Evolutionary conservation across 2,329 filamentous ascomycete genomes (phyloP), one percentile per base, ranked within the genome.

Genomic region (Paraphaeosphaeria sporulosa): DNA sequence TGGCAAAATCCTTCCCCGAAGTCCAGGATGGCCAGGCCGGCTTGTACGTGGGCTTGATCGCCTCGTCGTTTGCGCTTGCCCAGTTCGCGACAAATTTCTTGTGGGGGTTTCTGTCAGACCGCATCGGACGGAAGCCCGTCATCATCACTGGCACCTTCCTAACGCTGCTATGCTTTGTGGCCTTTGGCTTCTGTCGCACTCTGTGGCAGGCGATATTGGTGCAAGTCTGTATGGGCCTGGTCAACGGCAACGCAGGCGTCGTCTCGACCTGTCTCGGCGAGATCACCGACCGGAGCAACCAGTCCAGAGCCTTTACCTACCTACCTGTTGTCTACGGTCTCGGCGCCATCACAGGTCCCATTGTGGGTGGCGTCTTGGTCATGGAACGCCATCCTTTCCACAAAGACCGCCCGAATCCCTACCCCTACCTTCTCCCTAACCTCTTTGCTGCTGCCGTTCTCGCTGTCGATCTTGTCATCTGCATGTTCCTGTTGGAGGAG

Each of bases 281-380:
- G 77, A 90, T 99, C 55, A 99, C 95, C 1, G 94, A 98, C 74
- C 88, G 93, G 57, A 95, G 90, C 64, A 99, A 99, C 76, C 95
- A 99, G 83, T 95, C 92, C 72, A 86, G 87, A 55, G 95, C 93
- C 0, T 99, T 99, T 71, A 95, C 92, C 1, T 99, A 97, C 81
- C 82, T 99, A 44, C 95, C 95, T 0, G 90, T 98, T 42, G 90
- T 98, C n/a, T 99, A 99, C 78, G 94, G 94, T 4, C 83, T 99
- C 36, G 95, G 95, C 19, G 92, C 92, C 46, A 97, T 99, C 62
- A 95, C 94, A 0, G 95, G 95, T 0, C 95, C 95, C 0, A 88
- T 96, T 1, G 80, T 98, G n/a, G 95, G 95, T 15, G 95, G 95
- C 0, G 76, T 97, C 43, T 79, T 98, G 57, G 91, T 96, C 0